Evolutionary conservation across 352 stramenopile genomes (phyloP).

Genomic region (Globisporangium camurandrum): DNA sequence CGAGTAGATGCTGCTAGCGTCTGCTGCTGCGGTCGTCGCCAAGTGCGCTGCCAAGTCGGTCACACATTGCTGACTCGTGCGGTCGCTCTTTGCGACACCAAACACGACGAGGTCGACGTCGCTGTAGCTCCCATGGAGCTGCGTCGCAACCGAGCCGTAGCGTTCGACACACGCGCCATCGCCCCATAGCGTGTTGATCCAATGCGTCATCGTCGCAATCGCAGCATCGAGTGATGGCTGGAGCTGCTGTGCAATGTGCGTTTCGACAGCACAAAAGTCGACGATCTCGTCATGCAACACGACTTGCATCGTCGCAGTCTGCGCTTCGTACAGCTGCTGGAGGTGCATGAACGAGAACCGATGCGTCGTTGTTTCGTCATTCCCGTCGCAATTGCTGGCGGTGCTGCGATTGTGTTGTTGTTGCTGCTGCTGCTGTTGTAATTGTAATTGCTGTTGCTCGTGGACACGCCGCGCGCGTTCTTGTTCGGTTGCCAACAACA

Average conservation of each 20-base stretch:
- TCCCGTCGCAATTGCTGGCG: constrained; percentile 19
- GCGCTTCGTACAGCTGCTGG: constrained; percentile 75
- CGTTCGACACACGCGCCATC: constrained; percentile 36
- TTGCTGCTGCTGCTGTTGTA: too few species aligned
- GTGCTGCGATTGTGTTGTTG: constrained; percentile 11
- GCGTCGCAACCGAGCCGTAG: constrained; percentile 71
- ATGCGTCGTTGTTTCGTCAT: too few species aligned
- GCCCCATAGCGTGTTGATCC: constrained; percentile 46
- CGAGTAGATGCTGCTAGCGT: too few species aligned
- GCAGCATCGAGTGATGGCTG: constrained; percentile 40
- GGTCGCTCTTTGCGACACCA: constrained; percentile 30
- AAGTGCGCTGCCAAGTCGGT: constrained; percentile 22
- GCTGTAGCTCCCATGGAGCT: constrained; percentile 51
- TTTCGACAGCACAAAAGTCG: constrained; percentile 42
- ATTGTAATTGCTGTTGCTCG: too few species aligned
- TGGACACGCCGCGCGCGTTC: constrained; percentile 66
- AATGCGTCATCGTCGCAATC: constrained; percentile 33
- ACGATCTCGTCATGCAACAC: constrained; percentile 76
- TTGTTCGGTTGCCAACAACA: constrained; percentile 67
- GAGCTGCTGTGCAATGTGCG: constrained; percentile 25
- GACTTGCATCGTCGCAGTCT: constrained; percentile 68
- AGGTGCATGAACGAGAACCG: constrained; percentile 55
- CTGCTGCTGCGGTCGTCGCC: neutral
- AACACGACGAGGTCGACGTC: constrained; percentile 82
- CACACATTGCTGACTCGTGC: constrained; percentile 54